Conservation (phyloP, 371 early-diverging fungal genomes). For the Homolaphlyctis polyrhiza region DNA sequence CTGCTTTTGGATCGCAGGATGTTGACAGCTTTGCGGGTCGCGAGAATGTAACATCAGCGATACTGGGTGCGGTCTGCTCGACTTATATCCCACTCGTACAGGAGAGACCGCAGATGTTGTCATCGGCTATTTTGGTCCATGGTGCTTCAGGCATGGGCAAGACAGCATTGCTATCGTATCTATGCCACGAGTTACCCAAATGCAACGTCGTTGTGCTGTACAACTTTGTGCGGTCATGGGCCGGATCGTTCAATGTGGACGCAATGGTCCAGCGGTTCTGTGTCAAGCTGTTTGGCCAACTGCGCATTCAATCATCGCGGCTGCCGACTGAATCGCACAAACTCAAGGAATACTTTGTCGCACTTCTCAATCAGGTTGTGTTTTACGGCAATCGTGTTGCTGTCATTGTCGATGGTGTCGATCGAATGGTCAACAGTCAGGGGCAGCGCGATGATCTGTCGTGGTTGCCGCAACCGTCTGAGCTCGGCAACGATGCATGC, state of each 20-base stretch:
- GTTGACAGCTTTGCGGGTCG: background rate
- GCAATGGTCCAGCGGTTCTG: constrained; percentile 10
- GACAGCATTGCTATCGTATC: constrained; percentile 1
- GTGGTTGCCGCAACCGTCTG: constrained; percentile 8
- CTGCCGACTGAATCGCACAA: background rate
- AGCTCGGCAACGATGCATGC: constrained; percentile 1
- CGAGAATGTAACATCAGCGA: background rate
- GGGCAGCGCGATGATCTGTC: constrained; percentile 2
- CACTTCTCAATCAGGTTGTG: constrained; percentile 1
- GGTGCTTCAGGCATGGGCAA: constrained; percentile 14
- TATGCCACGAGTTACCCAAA: constrained; percentile 3
- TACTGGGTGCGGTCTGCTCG: background rate
- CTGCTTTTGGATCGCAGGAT: background rate
- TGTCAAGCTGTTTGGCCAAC: background rate
- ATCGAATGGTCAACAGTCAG: constrained; percentile 4
- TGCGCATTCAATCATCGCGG: background rate
- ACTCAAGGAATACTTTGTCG: constrained; percentile 4
- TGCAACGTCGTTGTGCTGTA: constrained; percentile 4
- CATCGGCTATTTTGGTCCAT: constrained; percentile 1
- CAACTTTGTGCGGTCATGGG: constrained; percentile 16
- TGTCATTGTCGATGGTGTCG: constrained; percentile 11
- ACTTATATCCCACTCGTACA: background rate
- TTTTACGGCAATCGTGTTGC: constrained; percentile 1
- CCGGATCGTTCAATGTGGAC: constrained; percentile 6
- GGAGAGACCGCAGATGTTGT: background rate